A percentile compares a stretch with the other conserved stretches of the same genome.
phyloP scores from a whole-genome alignment of 129 eudicot genomes.

The Centella asiatica region DNA sequence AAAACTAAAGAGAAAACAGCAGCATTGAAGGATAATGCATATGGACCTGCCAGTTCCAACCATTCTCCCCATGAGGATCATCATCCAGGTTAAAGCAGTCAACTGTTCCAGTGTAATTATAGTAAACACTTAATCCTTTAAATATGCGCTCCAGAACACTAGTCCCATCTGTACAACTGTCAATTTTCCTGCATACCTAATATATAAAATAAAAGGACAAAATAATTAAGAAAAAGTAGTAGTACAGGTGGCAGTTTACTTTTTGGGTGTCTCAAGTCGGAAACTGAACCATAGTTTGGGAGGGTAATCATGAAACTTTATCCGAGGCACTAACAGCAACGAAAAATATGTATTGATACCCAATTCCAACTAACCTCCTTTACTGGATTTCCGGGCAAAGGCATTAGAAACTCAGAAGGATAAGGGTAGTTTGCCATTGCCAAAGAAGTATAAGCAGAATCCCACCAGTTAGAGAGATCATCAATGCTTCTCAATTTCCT shows the following conservation, averaged over 20 bases:
- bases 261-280: not conserved
- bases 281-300: not conserved
- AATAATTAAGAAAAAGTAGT: not conserved
- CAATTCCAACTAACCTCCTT: constrained; percentile 53
- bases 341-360: not conserved
- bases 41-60: constrained; percentile 95
- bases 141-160: constrained; percentile 57
- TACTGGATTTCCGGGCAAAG: constrained; percentile 84
- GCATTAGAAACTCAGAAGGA: constrained; percentile 74
- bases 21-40: not conserved
- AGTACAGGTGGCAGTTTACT: not conserved
- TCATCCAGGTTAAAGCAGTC: constrained; percentile 79
- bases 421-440: constrained; percentile 91
- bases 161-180: constrained; percentile 42
- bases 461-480: constrained; percentile 63
- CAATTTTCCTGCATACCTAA: constrained; percentile 74
- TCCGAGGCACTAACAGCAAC: not conserved
- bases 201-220: not conserved
- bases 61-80: constrained; percentile 84
- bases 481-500: constrained; percentile 57
- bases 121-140: constrained; percentile 65
- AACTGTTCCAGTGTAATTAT: constrained; percentile 66
- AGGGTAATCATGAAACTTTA: not conserved
- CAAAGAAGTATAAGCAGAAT: constrained; percentile 73
- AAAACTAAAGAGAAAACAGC: not conserved